These are phyloP conservation scores for Manihot esculenta DNA, from an alignment of 441 rosid species.

Conservation along the genomic window DNA sequence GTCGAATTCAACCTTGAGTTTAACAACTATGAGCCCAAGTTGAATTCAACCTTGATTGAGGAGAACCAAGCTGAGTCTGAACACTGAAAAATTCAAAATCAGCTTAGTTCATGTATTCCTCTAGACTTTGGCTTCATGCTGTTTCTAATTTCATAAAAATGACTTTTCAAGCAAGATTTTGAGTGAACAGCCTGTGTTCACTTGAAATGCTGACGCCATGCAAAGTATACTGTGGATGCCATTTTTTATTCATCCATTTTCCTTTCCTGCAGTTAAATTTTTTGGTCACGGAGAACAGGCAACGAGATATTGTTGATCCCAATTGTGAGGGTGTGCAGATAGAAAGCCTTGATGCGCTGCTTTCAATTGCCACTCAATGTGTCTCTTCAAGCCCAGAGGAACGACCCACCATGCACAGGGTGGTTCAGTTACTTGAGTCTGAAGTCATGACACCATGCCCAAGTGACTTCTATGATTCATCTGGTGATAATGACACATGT, in stretches of 20 bases:
- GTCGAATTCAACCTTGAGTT: neutral
- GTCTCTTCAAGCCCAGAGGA: slow-evolving; percentile 81
- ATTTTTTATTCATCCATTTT: slow-evolving; percentile 14
- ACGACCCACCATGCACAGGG: slow-evolving; percentile 97
- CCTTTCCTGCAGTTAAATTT: slow-evolving; percentile 71
- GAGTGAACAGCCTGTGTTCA: neutral
- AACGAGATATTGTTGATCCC: slow-evolving; percentile 68
- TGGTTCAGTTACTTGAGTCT: slow-evolving; percentile 87
- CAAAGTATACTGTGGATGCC: neutral
- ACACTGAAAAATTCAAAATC: neutral
- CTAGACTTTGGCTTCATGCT: neutral
- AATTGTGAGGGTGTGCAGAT: slow-evolving; percentile 80
- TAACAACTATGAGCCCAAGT: neutral
- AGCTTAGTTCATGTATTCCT: neutral
- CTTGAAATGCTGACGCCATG: neutral
- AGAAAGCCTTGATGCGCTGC: slow-evolving; percentile 83
- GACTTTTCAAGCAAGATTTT: neutral
- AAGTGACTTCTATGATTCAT: slow-evolving; percentile 78
- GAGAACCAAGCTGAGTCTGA: neutral
- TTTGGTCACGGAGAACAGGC: slow-evolving; percentile 62
- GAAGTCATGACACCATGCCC: slow-evolving; percentile 99
- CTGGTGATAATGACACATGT: slow-evolving; percentile 16
- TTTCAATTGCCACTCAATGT: slow-evolving; percentile 86
- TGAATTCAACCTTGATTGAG: neutral
- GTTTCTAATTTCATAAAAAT: neutral